These are phyloP conservation scores for Exophiala spinifera DNA, from an alignment of 2,329 filamentous ascomycete species.

Conservation along the genomic window DNA sequence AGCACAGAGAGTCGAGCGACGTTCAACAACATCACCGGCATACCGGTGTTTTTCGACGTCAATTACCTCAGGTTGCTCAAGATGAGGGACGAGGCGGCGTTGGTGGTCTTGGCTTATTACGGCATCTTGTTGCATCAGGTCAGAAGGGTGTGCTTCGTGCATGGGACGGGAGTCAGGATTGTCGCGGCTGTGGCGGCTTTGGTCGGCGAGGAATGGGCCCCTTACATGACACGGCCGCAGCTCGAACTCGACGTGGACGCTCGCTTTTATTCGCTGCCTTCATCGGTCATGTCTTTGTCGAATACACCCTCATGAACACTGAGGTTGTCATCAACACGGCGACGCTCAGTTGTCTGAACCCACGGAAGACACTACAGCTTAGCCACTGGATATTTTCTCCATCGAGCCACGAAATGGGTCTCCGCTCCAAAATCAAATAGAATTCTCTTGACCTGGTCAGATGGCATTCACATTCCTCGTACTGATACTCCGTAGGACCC, in stretches of 20 bases:
- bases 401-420: no score
- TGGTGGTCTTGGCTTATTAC: constrained; percentile 8
- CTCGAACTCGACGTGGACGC: neutral
- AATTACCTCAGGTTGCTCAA: neutral
- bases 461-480: no score
- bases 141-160: constrained; percentile 17
- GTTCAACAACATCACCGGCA: neutral
- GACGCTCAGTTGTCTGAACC: no score
- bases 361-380: no score
- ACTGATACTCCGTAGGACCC: no score
- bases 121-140: constrained; percentile 6
- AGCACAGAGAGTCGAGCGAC: neutral
- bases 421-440: no score
- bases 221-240: constrained; percentile 1
- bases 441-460: no score
- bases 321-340: no score
- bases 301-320: no score
- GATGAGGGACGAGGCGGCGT: constrained; percentile 4
- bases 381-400: no score
- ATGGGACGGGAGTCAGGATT: constrained; percentile 19
- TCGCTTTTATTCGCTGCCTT: no score
- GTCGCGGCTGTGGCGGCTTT: neutral
- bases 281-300: no score
- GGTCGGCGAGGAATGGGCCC: constrained; percentile 1
- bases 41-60: constrained; percentile 2